Conservation (phyloP, 2,329 filamentous ascomycete species). For the Talaromyces sp. region DNA sequence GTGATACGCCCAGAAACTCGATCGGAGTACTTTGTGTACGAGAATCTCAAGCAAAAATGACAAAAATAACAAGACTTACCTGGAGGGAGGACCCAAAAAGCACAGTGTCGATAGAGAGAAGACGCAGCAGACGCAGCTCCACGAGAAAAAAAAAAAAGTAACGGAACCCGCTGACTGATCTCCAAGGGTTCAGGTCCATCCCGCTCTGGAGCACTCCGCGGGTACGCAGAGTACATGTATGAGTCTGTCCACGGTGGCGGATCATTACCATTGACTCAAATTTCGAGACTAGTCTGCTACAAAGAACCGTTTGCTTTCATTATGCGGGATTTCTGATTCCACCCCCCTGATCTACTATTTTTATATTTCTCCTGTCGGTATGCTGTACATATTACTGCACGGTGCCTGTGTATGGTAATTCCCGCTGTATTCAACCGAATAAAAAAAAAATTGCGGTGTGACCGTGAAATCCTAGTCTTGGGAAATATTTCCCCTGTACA, state of each 20-base stretch:
- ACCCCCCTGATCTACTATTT: not conserved
- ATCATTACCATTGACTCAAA: too few relatives aligned
- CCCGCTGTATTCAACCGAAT: not conserved
- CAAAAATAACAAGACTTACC: conserved; percentile 15
- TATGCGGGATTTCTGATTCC: conserved; percentile 6
- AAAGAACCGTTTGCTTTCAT: too few relatives aligned
- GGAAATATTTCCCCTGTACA: too few relatives aligned
- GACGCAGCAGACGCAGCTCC: not conserved
- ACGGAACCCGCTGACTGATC: conserved; percentile 2
- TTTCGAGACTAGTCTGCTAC: too few relatives aligned
- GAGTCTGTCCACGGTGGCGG: too few relatives aligned
- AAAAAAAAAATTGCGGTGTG: conserved; percentile 5
- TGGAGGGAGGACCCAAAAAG: conserved; percentile 6
- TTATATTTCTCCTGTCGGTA: not conserved
- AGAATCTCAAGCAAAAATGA: not conserved
- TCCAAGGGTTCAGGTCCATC: not conserved
- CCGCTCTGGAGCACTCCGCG: too few relatives aligned
- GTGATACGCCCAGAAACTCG: not conserved
- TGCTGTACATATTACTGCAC: not conserved
- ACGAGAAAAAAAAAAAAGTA: not conserved
- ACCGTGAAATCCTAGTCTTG: too few relatives aligned
- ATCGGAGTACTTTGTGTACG: not conserved
- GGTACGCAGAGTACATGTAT: too few relatives aligned
- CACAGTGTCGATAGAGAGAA: not conserved
- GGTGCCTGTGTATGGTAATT: not conserved